A percentile compares a stretch with the other conserved stretches of the same genome.
Conservation (phyloP, 2,329 filamentous ascomycete genomes). For the Alternaria sp. region DNA sequence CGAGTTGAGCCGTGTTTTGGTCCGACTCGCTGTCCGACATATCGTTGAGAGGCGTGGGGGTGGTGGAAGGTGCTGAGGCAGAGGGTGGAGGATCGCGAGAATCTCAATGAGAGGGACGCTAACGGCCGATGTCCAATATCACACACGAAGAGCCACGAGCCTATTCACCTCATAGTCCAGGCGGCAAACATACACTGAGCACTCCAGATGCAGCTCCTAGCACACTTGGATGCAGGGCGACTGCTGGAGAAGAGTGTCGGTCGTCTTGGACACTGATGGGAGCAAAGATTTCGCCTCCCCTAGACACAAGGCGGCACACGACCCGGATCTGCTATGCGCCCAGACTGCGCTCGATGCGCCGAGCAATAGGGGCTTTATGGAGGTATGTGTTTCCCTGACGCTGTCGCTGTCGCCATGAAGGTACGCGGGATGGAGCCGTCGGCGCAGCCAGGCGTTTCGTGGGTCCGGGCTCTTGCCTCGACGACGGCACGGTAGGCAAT, state of each 20-base stretch:
- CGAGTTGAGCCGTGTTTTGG: constrained; percentile 46
- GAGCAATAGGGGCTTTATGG: constrained; percentile 4
- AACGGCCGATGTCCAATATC: constrained; percentile 21
- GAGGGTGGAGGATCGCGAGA: constrained; percentile 9
- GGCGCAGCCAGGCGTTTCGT: constrained; percentile 12
- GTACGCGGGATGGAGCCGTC: constrained; percentile 13
- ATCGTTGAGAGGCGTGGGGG: constrained; percentile 19
- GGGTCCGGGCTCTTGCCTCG: background rate
- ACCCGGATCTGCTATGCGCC: constrained; percentile 18
- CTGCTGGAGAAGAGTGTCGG: background rate
- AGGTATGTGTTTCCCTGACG: constrained; percentile 8
- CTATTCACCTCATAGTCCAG: constrained; percentile 28
- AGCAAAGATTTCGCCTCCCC: constrained; percentile 17
- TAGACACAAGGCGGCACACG: constrained; percentile 2
- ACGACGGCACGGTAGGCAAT: constrained; percentile 1
- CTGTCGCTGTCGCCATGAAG: constrained; percentile 25
- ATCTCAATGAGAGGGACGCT: constrained; percentile 20
- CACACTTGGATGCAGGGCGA: background rate
- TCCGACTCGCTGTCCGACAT: constrained; percentile 50
- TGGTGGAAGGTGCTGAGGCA: constrained; percentile 18
- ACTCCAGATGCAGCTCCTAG: background rate
- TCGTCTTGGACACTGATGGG: constrained; percentile 4
- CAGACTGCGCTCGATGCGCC: constrained; percentile 14
- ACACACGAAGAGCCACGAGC: constrained; percentile 33
- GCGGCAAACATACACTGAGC: constrained; percentile 14